Percentiles rank a stretch among this genome's conserved stretches.
Conservation (phyloP, 2,329 filamentous ascomycete genomes). For the Trichoderma afroharzianum region DNA sequence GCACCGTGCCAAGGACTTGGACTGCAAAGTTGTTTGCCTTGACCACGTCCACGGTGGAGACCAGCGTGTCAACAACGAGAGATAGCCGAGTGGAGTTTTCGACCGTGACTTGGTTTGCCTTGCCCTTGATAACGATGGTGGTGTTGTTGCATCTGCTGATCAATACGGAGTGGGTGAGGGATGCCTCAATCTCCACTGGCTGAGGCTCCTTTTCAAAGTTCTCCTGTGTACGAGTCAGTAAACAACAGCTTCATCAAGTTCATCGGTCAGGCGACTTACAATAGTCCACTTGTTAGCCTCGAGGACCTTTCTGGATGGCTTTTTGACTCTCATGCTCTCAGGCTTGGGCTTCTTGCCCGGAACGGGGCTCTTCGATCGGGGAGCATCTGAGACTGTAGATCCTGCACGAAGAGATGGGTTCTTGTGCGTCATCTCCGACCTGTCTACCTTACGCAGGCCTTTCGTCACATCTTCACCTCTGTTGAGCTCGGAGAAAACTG, state of each 20-base stretch:
- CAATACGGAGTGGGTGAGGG: constrained; percentile 82
- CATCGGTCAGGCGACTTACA: constrained; percentile 41
- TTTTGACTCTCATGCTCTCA: constrained; percentile 79
- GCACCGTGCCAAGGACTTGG: constrained; percentile 82
- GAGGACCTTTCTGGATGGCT: constrained; percentile 73
- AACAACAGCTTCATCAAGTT: not conserved
- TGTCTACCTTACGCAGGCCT: constrained; percentile 87
- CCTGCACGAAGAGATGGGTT: constrained; percentile 80
- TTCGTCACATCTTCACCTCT: constrained; percentile 84
- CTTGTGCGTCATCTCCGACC: constrained; percentile 97
- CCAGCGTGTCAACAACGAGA: constrained; percentile 82
- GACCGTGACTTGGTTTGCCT: constrained; percentile 93
- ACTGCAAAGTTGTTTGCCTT: constrained; percentile 92
- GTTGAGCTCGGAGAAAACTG: constrained; percentile 90
- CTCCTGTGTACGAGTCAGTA: constrained; percentile 52
- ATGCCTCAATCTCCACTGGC: constrained; percentile 76
- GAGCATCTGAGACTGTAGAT: constrained; percentile 63
- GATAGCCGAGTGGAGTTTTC: constrained; percentile 85
- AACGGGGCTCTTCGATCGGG: constrained; percentile 76
- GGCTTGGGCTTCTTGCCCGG: constrained; percentile 86
- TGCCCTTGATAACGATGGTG: constrained; percentile 84
- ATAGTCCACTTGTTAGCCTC: constrained; percentile 93
- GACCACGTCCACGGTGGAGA: constrained; percentile 90
- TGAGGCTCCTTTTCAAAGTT: constrained; percentile 77
- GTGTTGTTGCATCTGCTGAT: constrained; percentile 90